Evolutionary conservation across 2,329 filamentous ascomycete genomes (phyloP), one percentile per base, ranked within the genome.

Genomic region (Colletotrichum spaethianum): DNA sequence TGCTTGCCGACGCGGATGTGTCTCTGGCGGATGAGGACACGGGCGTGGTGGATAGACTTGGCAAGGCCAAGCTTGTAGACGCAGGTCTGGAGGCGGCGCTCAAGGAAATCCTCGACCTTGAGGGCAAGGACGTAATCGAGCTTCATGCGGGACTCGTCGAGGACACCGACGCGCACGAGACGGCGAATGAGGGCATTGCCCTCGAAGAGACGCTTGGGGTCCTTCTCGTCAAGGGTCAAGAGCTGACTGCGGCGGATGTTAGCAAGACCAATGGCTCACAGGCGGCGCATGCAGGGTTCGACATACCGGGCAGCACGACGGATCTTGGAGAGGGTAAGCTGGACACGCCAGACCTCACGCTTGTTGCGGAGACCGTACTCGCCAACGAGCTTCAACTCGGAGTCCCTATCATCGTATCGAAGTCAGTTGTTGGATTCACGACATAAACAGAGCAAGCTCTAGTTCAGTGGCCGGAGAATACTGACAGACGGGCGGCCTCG

Each of bases 1-100:
- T 99, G 96, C 94, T 99, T 99, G 88, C 96, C 96, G 84, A 99
- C 96, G 84, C 95, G 96, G 89, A 99, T 99, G 91, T 99, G 96
- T 84, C 96, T 93, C 91, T 99, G 96, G 86, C 94, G 95, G 91
- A 99, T 99, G 81, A 99, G 92, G 84, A 99, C 96, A 94, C 96
- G 96, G 81, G 96, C 96, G 91, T 99, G 96, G 91, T 99, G 96
- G 89, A 99, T 98, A 76, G 95, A 98, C 94, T 99, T 99, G 89
- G 96, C 96, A 76, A 99, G 94, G 83, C 96, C 96, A 82, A 99
- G 95, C 94, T 99, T 98, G 93, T 98, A 98, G 86, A 99, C 96
- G 83, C 96, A 98, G 82, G 96, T 99, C 93, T 99, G 96, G 80
- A 98, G 95, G 87, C 96, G 95, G 83, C 96, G 96, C 93, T 99